Evolutionary conservation across 805 yeast species (phyloP).

Genomic region (Candida tallmaniae): DNA sequence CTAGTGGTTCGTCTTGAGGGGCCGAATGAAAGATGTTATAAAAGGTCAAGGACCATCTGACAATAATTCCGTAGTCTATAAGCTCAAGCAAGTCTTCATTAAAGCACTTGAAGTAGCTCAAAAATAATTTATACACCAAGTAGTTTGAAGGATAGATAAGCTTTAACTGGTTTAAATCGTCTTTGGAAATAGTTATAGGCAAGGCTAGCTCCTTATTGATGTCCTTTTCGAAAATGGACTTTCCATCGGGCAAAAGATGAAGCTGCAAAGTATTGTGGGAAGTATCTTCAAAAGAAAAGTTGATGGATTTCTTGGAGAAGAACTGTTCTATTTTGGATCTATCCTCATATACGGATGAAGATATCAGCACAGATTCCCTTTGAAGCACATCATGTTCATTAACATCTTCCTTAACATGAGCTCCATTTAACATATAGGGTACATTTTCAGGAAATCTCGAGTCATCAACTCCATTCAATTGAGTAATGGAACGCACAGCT

Average conservation of each 20-base stretch:
- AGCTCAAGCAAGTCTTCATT: conserved; percentile 12
- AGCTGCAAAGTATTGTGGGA: background rate
- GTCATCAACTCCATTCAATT: too few relatives aligned
- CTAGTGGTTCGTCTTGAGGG: conserved; percentile 2
- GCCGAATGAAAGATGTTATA: conserved; percentile 1
- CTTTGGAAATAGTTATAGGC: background rate
- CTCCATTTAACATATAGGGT: too few relatives aligned
- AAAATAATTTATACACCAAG: conserved; percentile 1
- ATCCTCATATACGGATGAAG: too few relatives aligned
- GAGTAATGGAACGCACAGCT: too few relatives aligned
- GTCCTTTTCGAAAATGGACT: background rate
- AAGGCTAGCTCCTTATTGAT: background rate
- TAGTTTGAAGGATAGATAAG: conserved; percentile 5
- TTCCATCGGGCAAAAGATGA: conserved; percentile 2
- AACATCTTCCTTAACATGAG: too few relatives aligned
- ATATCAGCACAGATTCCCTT: too few relatives aligned
- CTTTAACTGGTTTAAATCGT: conserved; percentile 9
- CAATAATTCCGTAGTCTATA: conserved; percentile 7
- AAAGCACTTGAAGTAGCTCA: conserved; percentile 9
- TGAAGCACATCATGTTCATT: too few relatives aligned
- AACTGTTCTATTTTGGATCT: too few relatives aligned
- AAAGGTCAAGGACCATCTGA: conserved; percentile 4
- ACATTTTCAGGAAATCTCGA: too few relatives aligned
- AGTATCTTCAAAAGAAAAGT: background rate
- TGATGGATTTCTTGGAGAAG: background rate